phyloP scores from a whole-genome alignment of 768 basidiomycete genomes.

The Russula emetica region DNA sequence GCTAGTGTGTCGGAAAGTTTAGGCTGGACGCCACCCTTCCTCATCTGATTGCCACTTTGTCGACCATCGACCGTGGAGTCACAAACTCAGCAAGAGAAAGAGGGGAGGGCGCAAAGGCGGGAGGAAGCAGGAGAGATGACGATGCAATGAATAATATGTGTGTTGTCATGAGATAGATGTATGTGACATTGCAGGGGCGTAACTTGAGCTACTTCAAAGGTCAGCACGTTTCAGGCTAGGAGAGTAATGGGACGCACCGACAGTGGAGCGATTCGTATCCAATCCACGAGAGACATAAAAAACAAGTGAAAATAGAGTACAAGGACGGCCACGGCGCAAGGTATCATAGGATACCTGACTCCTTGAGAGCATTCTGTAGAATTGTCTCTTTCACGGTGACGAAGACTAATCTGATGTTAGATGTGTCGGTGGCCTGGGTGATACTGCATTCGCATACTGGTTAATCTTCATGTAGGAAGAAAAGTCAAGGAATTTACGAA shows the following conservation, averaged over 20 bases:
- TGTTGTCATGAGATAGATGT: conserved; percentile 22
- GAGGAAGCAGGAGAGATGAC: conserved; percentile 1
- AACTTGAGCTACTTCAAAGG: conserved; percentile 14
- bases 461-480: neutral
- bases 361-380: conserved; percentile 79
- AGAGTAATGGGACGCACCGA: conserved; percentile 7
- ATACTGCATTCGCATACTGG: conserved; percentile 42
- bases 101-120: neutral
- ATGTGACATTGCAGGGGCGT: conserved; percentile 25
- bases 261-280: conserved; percentile 23
- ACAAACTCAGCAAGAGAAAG: neutral
- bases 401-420: conserved; percentile 76
- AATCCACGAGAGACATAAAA: conserved; percentile 21
- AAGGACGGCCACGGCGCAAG: conserved; percentile 5
- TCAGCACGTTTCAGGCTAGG: neutral
- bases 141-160: conserved; percentile 26
- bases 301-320: conserved; percentile 22
- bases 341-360: conserved; percentile 70
- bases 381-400: conserved; percentile 93
- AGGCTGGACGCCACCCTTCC: neutral
- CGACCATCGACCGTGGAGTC: neutral
- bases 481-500: conserved; percentile 35
- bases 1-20: neutral
- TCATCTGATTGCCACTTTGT: neutral
- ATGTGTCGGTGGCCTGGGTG: conserved; percentile 86